A percentile compares a stretch with the other conserved stretches of the same genome.
Evolutionary conservation across 2,329 filamentous ascomycete genomes (phyloP).

Genomic region (Trichoderma lentiforme): DNA sequence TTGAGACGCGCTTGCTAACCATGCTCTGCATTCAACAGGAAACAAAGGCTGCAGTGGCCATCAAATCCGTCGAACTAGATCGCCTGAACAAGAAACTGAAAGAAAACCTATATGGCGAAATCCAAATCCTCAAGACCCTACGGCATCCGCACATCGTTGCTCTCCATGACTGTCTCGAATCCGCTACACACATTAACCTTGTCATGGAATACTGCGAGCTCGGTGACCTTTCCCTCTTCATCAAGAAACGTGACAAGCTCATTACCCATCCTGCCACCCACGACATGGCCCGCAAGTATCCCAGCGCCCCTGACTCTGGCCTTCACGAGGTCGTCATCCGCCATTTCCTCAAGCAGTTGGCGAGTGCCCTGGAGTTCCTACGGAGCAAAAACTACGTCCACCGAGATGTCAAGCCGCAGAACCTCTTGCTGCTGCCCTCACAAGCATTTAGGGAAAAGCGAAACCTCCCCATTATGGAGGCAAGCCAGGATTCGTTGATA

Average conservation of each 20-base stretch:
- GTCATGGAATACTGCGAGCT: slow-evolving; percentile 99
- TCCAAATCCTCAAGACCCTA: slow-evolving; percentile 88
- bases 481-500: slow-evolving; percentile 75
- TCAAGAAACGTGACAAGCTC: slow-evolving; percentile 86
- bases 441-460: slow-evolving; percentile 61
- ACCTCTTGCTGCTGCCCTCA: slow-evolving; percentile 84
- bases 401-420: slow-evolving; percentile 96
- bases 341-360: slow-evolving; percentile 92
- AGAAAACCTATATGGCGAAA: slow-evolving; percentile 93
- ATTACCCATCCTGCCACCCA: slow-evolving; percentile 74
- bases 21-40: slow-evolving; percentile 48
- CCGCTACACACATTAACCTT: slow-evolving; percentile 83
- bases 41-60: slow-evolving; percentile 78
- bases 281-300: slow-evolving; percentile 92
- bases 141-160: slow-evolving; percentile 96
- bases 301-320: slow-evolving; percentile 76
- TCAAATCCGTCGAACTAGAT: slow-evolving; percentile 91
- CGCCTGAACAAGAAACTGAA: slow-evolving; percentile 95
- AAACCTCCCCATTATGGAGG: slow-evolving; percentile 62
- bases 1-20: not conserved
- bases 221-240: slow-evolving; percentile 90
- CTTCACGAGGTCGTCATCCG: slow-evolving; percentile 94
- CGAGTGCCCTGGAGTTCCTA: slow-evolving; percentile 87
- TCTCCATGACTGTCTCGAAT: slow-evolving; percentile 90
- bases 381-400: slow-evolving; percentile 85